Conservation (phyloP, 768 basidiomycete species). For the Cystobasidium tubakii region DNA sequence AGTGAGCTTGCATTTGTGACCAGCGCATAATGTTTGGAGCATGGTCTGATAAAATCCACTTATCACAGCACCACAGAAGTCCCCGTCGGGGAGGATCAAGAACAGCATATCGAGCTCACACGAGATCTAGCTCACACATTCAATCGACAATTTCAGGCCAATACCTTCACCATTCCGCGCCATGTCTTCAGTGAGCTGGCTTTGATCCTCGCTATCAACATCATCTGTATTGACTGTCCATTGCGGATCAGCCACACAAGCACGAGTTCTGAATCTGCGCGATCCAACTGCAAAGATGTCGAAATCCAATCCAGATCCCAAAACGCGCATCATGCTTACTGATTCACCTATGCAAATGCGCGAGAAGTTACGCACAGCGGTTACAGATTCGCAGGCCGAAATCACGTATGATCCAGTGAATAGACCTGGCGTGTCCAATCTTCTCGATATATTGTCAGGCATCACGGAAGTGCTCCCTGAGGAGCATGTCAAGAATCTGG, state of each 20-base stretch:
- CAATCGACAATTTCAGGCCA: slow-evolving; percentile 56
- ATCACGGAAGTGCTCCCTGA: slow-evolving; percentile 57
- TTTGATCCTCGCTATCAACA: neutral
- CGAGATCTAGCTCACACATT: slow-evolving; percentile 77
- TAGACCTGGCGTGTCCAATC: slow-evolving; percentile 78
- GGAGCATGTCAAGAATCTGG: slow-evolving; percentile 40
- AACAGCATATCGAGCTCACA: slow-evolving; percentile 83
- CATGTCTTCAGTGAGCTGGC: slow-evolving; percentile 64
- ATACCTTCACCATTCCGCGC: slow-evolving; percentile 67
- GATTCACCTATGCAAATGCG: slow-evolving; percentile 62
- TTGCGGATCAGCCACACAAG: slow-evolving; percentile 60
- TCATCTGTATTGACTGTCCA: neutral
- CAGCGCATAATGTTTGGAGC: neutral
- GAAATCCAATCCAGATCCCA: slow-evolving; percentile 72
- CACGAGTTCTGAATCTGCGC: slow-evolving; percentile 75
- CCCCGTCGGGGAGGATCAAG: slow-evolving; percentile 93
- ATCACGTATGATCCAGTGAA: slow-evolving; percentile 72
- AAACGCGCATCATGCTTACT: slow-evolving; percentile 79
- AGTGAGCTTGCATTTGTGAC: slow-evolving; percentile 53
- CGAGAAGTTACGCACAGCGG: slow-evolving; percentile 68
- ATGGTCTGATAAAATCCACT: neutral
- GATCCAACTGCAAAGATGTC: slow-evolving; percentile 90
- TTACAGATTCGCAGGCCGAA: slow-evolving; percentile 71
- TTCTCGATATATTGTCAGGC: slow-evolving; percentile 71
- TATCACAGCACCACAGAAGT: slow-evolving; percentile 72